A percentile compares a stretch with the other conserved stretches of the same genome.
Evolutionary conservation across 495 filamentous ascomycete genomes (phyloP).

Genomic region (Tetracladium setigerum): DNA sequence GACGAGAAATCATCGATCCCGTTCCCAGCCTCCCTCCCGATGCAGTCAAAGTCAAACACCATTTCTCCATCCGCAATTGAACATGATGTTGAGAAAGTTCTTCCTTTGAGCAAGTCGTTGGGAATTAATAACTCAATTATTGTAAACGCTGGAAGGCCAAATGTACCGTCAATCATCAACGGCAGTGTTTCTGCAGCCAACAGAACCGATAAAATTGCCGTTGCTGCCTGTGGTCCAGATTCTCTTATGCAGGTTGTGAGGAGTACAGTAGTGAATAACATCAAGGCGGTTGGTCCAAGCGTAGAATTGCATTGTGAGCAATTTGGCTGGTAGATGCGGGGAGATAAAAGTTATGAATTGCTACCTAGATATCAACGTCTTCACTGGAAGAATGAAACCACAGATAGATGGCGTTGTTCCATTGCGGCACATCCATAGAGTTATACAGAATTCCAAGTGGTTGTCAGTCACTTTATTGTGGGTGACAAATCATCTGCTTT

Average conservation of each 20-base stretch:
- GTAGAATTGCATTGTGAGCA: conserved; percentile 48
- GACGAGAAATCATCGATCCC: not conserved
- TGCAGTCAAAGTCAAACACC: conserved; percentile 2
- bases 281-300: conserved; percentile 37
- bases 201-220: conserved; percentile 34
- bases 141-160: conserved; percentile 32
- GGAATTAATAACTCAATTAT: not conserved
- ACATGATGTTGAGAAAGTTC: conserved; percentile 18
- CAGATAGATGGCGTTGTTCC: too few species aligned
- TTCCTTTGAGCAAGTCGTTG: not conserved
- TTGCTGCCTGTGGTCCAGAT: conserved; percentile 44
- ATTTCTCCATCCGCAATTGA: conserved; percentile 18
- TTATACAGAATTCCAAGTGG: too few species aligned
- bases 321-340: conserved; percentile 45
- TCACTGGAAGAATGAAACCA: too few species aligned
- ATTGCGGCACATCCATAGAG: too few species aligned
- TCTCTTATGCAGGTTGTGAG: conserved; percentile 38
- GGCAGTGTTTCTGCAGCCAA: conserved; percentile 31
- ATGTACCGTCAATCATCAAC: conserved; percentile 32
- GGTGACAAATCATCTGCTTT: too few species aligned
- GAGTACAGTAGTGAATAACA: conserved; percentile 41
- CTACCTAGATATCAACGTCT: too few species aligned
- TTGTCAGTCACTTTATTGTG: too few species aligned
- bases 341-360: too few species aligned
- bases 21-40: not conserved